Base-by-base conservation (phyloP, 2,329 filamentous ascomycete species). In the Westerdykella ornata region DNA sequence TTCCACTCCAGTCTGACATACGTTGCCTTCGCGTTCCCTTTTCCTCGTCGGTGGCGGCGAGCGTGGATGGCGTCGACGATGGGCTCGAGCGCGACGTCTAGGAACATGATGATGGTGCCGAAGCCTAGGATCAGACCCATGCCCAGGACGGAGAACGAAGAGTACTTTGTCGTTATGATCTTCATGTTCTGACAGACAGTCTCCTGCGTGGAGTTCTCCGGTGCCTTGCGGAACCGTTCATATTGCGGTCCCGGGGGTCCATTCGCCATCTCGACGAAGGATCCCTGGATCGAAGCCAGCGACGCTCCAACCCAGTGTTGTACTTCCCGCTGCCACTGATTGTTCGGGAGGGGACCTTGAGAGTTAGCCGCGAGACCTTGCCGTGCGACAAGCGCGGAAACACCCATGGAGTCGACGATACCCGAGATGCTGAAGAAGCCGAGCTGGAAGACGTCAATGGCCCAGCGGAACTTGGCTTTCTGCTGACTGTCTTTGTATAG, bases 281-380 rank as follows among this genome's bases (percentile, higher is more conserved):
- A 14, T 12, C 45, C 36, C 45, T 68, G 63, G 3, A 66, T 30
- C 1, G 44, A 45, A 11, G 64, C 60, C 2, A 68, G 42, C 11
- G 46, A 47, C 5, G 47, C 47, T 14, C 47, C 53, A 33, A 60
- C 49, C 59, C 57, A 66, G 30, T 51, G 45, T 15, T 53, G 43
- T 7, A 66, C 47, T 39, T 68, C 66, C 9, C 56, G 38, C 30
- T 62, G 52, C 64, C 66, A 68, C 43, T 68, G 65, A 20, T 60
- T 59, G 15, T 46, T 36, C 1, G 62, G 58, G 3, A 66, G 37
- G 3, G 43, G 38, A 5, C 26, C 37, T n/a, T 59, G 53, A 7
- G 42, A 39, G 13, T 44, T 42, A 6, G 39, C 34, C 3, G 41
- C 44, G 19, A 56, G 35, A 2, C 37, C 37, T 30, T 49, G 40